phyloP scores from a whole-genome alignment of 768 basidiomycete species.

The Mycena vulgaris region DNA sequence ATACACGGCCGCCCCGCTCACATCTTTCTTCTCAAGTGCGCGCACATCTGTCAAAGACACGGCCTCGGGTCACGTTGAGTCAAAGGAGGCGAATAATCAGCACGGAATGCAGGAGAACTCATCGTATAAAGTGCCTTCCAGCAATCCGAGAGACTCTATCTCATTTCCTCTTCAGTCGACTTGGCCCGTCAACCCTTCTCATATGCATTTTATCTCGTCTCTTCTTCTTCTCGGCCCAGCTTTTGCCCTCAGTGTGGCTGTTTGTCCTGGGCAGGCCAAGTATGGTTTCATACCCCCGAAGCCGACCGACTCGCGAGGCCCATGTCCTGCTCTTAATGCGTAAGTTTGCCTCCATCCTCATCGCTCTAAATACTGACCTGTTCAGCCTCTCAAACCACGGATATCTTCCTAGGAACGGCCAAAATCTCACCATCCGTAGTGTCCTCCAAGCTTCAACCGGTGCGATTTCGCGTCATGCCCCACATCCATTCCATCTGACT shows the following conservation, averaged over 20 bases:
- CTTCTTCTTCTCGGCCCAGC: slow-evolving; percentile 3
- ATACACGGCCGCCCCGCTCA: slow-evolving; percentile 9
- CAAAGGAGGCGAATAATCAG: no score
- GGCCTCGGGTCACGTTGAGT: slow-evolving; percentile 1
- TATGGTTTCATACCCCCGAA: slow-evolving; percentile 32
- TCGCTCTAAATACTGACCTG: neutral
- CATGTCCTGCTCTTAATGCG: slow-evolving; percentile 36
- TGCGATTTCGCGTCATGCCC: neutral
- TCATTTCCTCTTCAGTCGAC: neutral
- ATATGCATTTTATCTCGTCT: slow-evolving; percentile 24
- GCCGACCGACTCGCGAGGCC: slow-evolving; percentile 28
- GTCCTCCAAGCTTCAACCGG: slow-evolving; percentile 30
- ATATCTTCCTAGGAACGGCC: slow-evolving; percentile 32
- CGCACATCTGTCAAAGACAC: neutral
- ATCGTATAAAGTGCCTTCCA: slow-evolving; percentile 10
- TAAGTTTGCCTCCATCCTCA: neutral
- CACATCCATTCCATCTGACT: neutral
- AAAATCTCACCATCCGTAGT: slow-evolving; percentile 30
- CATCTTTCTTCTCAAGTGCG: neutral
- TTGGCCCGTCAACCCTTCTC: neutral
- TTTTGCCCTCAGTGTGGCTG: slow-evolving; percentile 4
- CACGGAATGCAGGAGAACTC: neutral
- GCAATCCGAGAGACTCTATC: neutral
- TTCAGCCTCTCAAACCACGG: slow-evolving; percentile 34
- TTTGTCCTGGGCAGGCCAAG: slow-evolving; percentile 20